Base-by-base conservation (phyloP, 768 basidiomycete species). In the Boletus huronensis region DNA sequence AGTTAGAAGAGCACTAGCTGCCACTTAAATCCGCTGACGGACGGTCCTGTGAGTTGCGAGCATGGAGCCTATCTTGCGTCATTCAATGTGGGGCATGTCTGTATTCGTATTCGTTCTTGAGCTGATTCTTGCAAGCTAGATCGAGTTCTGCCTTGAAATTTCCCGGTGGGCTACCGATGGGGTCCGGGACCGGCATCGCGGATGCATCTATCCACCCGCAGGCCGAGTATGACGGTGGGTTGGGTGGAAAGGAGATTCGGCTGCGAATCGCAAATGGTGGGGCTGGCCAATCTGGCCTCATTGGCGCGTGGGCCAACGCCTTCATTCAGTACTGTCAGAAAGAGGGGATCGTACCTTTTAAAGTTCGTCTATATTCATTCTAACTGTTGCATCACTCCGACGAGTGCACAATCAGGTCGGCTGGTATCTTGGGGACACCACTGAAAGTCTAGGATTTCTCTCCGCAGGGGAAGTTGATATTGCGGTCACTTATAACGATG, bases 341-440 rank as follows among this genome's bases (percentile, higher is more conserved):
- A 11, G 25, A 53, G 23, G 45, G 53, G 2, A 72, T 50, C 65
- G 60, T 55, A 71, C 77, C 47, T 42, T 67, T 42, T 55, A 60
- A 32, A 35, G 72, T 47, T 57, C 45, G 48, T 57, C 64, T 36
- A 69, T 70, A 8, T 75, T 77, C 52, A 41, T 67, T 31, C 60
- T 56, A 3, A n/a, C 7, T 31, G 3, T 45, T 23, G 11, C 5
- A 28, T 35, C 26, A 5, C 5, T 32, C 28, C 36, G 38, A 48
- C 35, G 23, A 35, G 19, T 19, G 34, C 31, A 16, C 11, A 19
- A 41, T 13, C 50, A 82, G 81, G 74, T 82, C 23, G 81, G 71
- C 9, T 83, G 82, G 82, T 79, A 79, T 62, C 67, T 82, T 25
- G 80, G 79, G 6, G 82, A 83, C 58, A 82, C 80, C 6, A 82